These are phyloP conservation scores for Peniophora sp. DNA, from an alignment of 1,284 basidiomycete species.

Conservation along the genomic window DNA sequence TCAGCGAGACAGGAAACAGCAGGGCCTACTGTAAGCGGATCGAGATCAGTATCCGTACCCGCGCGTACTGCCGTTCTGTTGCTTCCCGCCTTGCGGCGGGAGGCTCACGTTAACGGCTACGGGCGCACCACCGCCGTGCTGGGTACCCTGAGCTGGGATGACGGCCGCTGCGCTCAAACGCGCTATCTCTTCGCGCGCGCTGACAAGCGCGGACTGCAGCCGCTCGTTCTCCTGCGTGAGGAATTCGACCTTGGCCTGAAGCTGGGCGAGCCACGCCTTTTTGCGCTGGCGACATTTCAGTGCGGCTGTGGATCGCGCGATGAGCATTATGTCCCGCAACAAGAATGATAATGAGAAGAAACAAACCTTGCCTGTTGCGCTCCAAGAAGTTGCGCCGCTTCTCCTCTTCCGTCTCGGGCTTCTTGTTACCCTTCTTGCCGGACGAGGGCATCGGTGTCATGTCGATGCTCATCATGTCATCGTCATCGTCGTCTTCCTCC, in stretches of 20 bases:
- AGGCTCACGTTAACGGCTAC: slow-evolving; percentile 38
- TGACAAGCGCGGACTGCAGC: slow-evolving; percentile 70
- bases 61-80: slow-evolving; percentile 17
- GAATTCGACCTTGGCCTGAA: slow-evolving; percentile 92
- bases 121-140: slow-evolving; percentile 14
- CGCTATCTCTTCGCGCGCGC: slow-evolving; percentile 74
- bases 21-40: not conserved
- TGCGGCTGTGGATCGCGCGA: slow-evolving; percentile 54
- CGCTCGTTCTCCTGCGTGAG: slow-evolving; percentile 90
- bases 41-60: slow-evolving; percentile 18
- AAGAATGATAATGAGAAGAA: not conserved
- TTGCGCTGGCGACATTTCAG: slow-evolving; percentile 98
- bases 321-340: not conserved
- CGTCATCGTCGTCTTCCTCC: slow-evolving; percentile 45
- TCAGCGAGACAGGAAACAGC: not conserved
- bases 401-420: slow-evolving; percentile 92
- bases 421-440: slow-evolving; percentile 37
- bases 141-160: slow-evolving; percentile 18
- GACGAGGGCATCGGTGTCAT: slow-evolving; percentile 17
- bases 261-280: slow-evolving; percentile 91
- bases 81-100: slow-evolving; percentile 18
- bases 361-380: slow-evolving; percentile 85
- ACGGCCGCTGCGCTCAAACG: slow-evolving; percentile 55
- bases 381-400: slow-evolving; percentile 93
- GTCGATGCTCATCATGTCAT: slow-evolving; percentile 29